Evolutionary conservation across 257 asterid species (phyloP), one percentile per base, ranked within the genome.

Genomic region (Solanum rostratum): DNA sequence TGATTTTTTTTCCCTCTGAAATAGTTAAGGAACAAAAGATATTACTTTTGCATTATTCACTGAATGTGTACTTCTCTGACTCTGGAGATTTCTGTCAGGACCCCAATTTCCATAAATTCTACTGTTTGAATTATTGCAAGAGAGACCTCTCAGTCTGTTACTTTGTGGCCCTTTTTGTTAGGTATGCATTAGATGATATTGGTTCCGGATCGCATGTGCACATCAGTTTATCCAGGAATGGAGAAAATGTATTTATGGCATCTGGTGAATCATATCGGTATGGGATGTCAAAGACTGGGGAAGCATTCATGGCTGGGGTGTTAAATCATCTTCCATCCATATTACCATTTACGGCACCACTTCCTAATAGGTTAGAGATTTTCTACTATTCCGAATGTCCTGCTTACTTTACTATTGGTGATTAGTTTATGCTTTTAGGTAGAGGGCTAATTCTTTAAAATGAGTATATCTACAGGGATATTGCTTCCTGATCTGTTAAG

Each of bases 141-240:
- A 33, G 37, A 60, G 16, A 41, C n/a, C 22, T 80, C 39, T 62
- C 82, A 57, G 78, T 81, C 45, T 81, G 68, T 81, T 68, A 62
- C 59, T 27, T 86, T 52, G 10, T 33, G 7, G 46, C 20, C 41
- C 49, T 55, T 74, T 85, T 84, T 15, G 33, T n/a, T 87, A 96
- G 99, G 93, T 93, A 87, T 84, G 59, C 87, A n/a, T 89, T 92
- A 70, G 93, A 91, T 79, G 98, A 94, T 84, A 82, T 96, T 87
- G 99, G 98, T 85, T 96, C 99, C 45, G 99, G 99, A 74, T 92
- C 98, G 49, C 98, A 94, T 81, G 98, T 94, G 87, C 99, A 96
- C 91, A 33, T 96, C 84, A 96, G 99, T 89, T 87, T 96, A 89
- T 92, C 94, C 27, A 86, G 88, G 87, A 88, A 94, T 52, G 99